These are phyloP conservation scores for Withania somnifera DNA, from an alignment of 305 asterid genomes.

Conservation along the genomic window DNA sequence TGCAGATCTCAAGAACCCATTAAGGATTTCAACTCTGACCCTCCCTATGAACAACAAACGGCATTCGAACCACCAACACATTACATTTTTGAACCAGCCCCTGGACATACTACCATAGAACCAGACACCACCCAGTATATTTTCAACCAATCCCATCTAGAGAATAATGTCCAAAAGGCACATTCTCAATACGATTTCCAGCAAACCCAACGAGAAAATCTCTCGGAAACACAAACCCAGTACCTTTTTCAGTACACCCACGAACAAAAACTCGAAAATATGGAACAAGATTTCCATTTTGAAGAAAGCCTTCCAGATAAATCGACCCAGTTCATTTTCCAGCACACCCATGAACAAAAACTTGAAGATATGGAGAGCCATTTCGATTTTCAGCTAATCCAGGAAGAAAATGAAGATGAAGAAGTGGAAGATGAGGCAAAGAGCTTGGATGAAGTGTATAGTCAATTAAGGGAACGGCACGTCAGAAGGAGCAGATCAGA, in stretches of 20 bases:
- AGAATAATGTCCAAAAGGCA: neutral
- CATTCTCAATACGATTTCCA: neutral
- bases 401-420: constrained; percentile 2
- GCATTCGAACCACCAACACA: constrained; percentile 7
- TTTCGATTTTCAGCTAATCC: constrained; percentile 5
- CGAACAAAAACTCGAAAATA: neutral
- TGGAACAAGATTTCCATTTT: neutral
- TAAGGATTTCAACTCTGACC: constrained; percentile 12
- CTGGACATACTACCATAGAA: constrained; percentile 5
- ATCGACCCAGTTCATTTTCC: neutral
- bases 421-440: constrained; percentile 10
- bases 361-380: neutral
- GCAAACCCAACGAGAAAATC: neutral
- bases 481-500: constrained; percentile 44
- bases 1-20: constrained; percentile 30
- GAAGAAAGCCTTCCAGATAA: neutral
- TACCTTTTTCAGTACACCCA: constrained; percentile 3
- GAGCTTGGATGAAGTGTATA: constrained; percentile 47
- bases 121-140: constrained; percentile 10
- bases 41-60: constrained; percentile 8
- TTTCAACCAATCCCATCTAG: constrained; percentile 14
- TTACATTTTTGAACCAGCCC: constrained; percentile 15
- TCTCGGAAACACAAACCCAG: neutral
- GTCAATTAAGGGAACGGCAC: constrained; percentile 17
- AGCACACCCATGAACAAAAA: neutral